These are phyloP conservation scores for Amanita rubescens DNA, from an alignment of 768 basidiomycete genomes.

Conservation along the genomic window DNA sequence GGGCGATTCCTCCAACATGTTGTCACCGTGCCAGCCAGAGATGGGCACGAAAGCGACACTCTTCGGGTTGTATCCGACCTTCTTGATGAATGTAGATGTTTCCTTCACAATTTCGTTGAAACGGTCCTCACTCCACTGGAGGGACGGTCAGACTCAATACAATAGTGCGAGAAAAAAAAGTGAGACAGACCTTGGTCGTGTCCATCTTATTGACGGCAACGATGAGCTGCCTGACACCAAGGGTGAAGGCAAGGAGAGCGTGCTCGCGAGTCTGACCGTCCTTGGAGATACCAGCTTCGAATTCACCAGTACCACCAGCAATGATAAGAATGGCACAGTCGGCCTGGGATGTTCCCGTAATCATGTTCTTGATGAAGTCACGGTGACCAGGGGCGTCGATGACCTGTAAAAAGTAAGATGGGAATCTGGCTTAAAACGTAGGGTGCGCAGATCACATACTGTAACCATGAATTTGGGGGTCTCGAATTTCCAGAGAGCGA, in stretches of 20 bases:
- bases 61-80: slow-evolving; percentile 99
- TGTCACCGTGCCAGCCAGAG: slow-evolving; percentile 99
- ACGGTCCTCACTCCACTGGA: slow-evolving; percentile 96
- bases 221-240: slow-evolving; percentile 99
- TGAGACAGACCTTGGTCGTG: slow-evolving; percentile 76
- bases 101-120: slow-evolving; percentile 99
- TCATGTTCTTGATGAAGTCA: slow-evolving; percentile 99
- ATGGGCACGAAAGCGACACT: slow-evolving; percentile 97
- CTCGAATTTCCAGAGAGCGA: slow-evolving; percentile 99
- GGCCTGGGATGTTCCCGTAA: slow-evolving; percentile 99
- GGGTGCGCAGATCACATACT: slow-evolving; percentile 41
- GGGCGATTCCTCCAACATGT: slow-evolving; percentile 98
- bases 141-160: not conserved
- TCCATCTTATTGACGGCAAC: slow-evolving; percentile 99
- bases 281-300: slow-evolving; percentile 99
- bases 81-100: slow-evolving; percentile 97
- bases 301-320: slow-evolving; percentile 98
- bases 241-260: slow-evolving; percentile 98
- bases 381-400: slow-evolving; percentile 99
- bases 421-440: slow-evolving; percentile 15
- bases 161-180: not conserved
- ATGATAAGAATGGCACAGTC: slow-evolving; percentile 99
- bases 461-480: slow-evolving; percentile 95
- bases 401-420: slow-evolving; percentile 41
- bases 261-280: slow-evolving; percentile 99